These are phyloP conservation scores for Triticum timopheevii DNA, from an alignment of 176 grass and related monocot genomes.

Conservation along the genomic window DNA sequence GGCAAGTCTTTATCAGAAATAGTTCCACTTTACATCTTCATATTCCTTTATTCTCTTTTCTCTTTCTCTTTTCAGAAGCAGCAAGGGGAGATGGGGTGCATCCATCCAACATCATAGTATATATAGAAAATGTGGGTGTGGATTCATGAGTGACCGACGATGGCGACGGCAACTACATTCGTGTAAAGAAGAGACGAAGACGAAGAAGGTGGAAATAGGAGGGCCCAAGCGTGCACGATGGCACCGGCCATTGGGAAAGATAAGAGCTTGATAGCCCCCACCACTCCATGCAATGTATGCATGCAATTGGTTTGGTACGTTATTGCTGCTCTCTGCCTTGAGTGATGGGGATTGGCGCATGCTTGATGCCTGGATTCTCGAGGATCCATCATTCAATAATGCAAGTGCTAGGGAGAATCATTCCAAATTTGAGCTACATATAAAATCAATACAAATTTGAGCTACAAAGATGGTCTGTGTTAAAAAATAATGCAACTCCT, in stretches of 20 bases:
- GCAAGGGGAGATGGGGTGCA: neutral
- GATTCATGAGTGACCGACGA: neutral
- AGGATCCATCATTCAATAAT: too few relatives aligned
- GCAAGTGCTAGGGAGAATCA: too few relatives aligned
- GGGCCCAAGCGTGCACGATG: constrained; percentile 19
- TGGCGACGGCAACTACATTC: too few relatives aligned
- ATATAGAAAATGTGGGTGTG: neutral
- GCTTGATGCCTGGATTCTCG: too few relatives aligned
- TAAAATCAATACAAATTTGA: too few relatives aligned
- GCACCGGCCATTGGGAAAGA: constrained; percentile 37
- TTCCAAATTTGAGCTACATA: too few relatives aligned
- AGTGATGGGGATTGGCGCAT: too few relatives aligned
- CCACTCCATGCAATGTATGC: neutral
- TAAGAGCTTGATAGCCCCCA: constrained; percentile 12
- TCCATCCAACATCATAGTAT: neutral
- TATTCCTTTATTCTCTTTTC: neutral
- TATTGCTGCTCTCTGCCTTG: too few relatives aligned
- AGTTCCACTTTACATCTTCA: neutral
- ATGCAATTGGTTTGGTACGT: too few relatives aligned
- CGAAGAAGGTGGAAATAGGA: neutral
- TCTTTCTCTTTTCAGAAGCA: neutral
- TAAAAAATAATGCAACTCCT: too few relatives aligned
- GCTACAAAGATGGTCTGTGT: too few relatives aligned
- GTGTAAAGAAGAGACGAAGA: too few relatives aligned
- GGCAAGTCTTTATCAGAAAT: neutral